Evolutionary conservation across 2,329 filamentous ascomycete genomes (phyloP).

Genomic region (Alternaria brassicae): DNA sequence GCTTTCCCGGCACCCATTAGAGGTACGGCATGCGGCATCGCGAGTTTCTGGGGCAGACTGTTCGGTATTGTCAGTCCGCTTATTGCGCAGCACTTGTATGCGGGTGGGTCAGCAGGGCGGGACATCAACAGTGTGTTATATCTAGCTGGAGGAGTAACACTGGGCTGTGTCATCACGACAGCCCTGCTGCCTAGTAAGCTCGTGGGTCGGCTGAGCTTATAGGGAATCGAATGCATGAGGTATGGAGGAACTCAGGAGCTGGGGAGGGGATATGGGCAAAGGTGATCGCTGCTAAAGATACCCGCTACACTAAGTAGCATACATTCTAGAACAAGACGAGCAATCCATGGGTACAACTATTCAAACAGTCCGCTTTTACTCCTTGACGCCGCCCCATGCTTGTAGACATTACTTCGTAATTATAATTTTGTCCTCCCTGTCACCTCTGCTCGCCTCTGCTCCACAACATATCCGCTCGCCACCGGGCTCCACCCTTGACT

Average conservation of each 20-base stretch:
- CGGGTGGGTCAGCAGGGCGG: conserved; percentile 37
- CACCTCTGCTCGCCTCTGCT: conserved; percentile 30
- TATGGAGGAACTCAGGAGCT: background rate
- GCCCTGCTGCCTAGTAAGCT: conserved; percentile 55
- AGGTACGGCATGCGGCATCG: conserved; percentile 62
- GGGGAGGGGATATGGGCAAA: background rate
- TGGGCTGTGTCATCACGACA: conserved; percentile 62
- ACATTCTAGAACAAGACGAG: background rate
- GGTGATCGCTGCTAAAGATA: background rate
- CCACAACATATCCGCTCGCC: conserved; percentile 53
- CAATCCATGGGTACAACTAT: background rate
- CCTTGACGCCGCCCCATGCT: conserved; percentile 8
- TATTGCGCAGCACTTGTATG: conserved; percentile 58
- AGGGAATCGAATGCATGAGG: background rate
- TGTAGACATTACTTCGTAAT: conserved; percentile 2
- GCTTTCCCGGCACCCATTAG: conserved; percentile 60
- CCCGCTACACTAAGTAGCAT: conserved; percentile 1
- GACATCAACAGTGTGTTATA: conserved; percentile 62
- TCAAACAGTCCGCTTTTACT: background rate
- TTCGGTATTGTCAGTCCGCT: conserved; percentile 66
- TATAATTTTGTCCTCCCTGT: conserved; percentile 40
- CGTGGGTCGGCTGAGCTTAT: conserved; percentile 33
- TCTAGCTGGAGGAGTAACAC: conserved; percentile 62
- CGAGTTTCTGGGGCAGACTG: conserved; percentile 65
- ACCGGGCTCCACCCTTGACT: conserved; percentile 52